Evolutionary conservation across 2,329 filamentous ascomycete genomes (phyloP).

Genomic region (Epicoccum sorghinum): DNA sequence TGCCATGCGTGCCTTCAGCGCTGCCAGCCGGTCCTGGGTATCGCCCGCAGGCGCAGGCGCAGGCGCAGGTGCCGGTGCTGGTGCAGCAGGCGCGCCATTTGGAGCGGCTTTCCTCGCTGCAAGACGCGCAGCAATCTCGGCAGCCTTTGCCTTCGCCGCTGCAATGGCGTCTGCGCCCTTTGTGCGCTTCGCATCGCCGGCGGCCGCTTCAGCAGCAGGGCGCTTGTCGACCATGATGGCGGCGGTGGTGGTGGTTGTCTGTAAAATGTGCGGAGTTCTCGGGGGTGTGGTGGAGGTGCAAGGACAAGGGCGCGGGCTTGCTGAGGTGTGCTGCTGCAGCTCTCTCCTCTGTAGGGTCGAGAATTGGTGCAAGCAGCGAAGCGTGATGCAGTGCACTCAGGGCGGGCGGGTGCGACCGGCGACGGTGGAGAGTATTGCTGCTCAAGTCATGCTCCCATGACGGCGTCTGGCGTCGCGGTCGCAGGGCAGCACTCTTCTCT

Average conservation of each 20-base stretch:
- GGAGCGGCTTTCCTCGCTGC: conserved; percentile 32
- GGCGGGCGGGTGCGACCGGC: background rate
- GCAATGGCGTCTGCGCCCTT: conserved; percentile 47
- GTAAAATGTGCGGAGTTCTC: conserved; percentile 12
- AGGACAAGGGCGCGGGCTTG: conserved; percentile 18
- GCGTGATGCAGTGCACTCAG: conserved; percentile 6
- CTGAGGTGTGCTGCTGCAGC: background rate
- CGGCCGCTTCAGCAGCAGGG: conserved; percentile 44
- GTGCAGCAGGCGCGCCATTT: conserved; percentile 20
- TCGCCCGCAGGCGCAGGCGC: conserved; percentile 17
- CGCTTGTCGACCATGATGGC: conserved; percentile 52
- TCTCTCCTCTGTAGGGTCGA: background rate
- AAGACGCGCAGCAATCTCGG: conserved; percentile 42
- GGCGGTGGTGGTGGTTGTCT: background rate
- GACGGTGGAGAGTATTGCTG: background rate
- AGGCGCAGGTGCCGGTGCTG: conserved; percentile 9
- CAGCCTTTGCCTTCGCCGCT: conserved; percentile 42
- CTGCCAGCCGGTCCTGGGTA: conserved; percentile 18
- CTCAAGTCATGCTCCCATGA: background rate
- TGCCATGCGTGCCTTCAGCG: conserved; percentile 34
- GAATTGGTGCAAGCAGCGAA: background rate
- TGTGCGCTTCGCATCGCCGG: conserved; percentile 43
- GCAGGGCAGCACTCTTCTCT: background rate
- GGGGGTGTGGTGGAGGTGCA: conserved; percentile 10
- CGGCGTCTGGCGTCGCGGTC: too few relatives aligned